Evolutionary conservation across 345 rosid species (phyloP).

Genomic region (Crucihimalaya himalaica): DNA sequence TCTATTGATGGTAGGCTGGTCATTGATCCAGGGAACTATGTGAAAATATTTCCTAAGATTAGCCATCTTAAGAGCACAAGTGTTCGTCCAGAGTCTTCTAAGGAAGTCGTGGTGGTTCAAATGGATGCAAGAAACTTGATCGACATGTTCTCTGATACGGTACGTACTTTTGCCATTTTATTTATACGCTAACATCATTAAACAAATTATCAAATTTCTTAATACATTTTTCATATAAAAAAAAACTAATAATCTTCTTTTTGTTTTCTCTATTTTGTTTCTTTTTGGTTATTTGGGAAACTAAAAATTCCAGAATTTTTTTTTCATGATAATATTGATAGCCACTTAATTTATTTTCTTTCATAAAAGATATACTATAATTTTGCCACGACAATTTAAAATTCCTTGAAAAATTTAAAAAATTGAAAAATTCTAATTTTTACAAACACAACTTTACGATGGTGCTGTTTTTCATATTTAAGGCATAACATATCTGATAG

Average conservation of each 20-base stretch:
- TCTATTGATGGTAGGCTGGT: constrained; percentile 43
- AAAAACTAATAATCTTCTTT: no score
- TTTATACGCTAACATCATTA: background rate
- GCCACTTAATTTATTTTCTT: background rate
- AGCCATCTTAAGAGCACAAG: constrained; percentile 39
- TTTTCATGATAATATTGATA: background rate
- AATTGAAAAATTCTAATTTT: no score
- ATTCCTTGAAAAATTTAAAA: no score
- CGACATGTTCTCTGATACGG: constrained; percentile 56
- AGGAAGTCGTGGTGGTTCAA: constrained; percentile 47
- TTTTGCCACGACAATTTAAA: no score
- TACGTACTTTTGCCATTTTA: constrained; percentile 26
- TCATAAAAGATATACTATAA: no score
- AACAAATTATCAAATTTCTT: background rate
- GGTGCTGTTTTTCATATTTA: background rate
- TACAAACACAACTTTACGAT: background rate
- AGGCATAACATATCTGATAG: background rate
- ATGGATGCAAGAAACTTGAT: constrained; percentile 50
- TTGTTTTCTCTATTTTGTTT: no score
- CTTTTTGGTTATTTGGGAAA: no score
- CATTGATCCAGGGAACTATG: constrained; percentile 49
- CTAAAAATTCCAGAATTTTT: background rate
- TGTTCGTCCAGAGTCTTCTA: constrained; percentile 65
- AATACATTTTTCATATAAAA: background rate
- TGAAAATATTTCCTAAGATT: constrained; percentile 42